A percentile compares a stretch with the other conserved stretches of the same genome.
Evolutionary conservation across 2,329 filamentous ascomycete genomes (phyloP).

Genomic region (Fusarium dimerum): DNA sequence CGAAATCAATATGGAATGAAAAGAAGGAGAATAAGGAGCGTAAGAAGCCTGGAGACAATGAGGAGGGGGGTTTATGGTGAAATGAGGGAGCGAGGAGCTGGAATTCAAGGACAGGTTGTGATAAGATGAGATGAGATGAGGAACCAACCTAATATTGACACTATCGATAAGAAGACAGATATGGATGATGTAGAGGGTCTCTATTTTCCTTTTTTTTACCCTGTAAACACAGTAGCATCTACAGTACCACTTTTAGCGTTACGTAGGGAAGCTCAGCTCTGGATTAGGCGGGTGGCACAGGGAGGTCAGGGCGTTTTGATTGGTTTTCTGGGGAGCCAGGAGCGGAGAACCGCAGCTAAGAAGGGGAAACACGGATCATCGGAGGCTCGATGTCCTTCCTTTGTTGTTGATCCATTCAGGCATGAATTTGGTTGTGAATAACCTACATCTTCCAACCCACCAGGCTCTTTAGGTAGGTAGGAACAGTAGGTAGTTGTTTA

Average conservation of each 20-base stretch:
- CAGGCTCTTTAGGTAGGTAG: too few relatives aligned
- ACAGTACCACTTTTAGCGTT: not conserved
- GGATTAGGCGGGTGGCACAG: not conserved
- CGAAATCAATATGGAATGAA: not conserved
- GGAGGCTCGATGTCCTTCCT: not conserved
- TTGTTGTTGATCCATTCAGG: not conserved
- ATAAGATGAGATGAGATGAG: slow-evolving; percentile 2
- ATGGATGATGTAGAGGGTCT: not conserved
- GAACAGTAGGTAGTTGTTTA: too few relatives aligned
- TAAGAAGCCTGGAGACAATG: not conserved
- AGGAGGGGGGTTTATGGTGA: not conserved
- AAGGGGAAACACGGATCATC: not conserved
- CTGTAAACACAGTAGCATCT: not conserved
- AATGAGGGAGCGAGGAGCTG: not conserved
- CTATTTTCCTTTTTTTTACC: not conserved
- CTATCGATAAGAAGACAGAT: slow-evolving; percentile 10
- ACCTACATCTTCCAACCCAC: too few relatives aligned
- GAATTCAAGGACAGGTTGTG: slow-evolving; percentile 7
- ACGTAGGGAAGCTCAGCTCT: not conserved
- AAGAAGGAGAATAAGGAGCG: not conserved
- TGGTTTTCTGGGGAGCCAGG: not conserved
- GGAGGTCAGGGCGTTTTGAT: slow-evolving; percentile 4
- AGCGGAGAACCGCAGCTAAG: slow-evolving; percentile 13
- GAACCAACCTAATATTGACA: too few relatives aligned
- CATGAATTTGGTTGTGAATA: not conserved